Evolutionary conservation across 2,329 filamentous ascomycete genomes (phyloP).

Genomic region (Annulohypoxylon truncatum): DNA sequence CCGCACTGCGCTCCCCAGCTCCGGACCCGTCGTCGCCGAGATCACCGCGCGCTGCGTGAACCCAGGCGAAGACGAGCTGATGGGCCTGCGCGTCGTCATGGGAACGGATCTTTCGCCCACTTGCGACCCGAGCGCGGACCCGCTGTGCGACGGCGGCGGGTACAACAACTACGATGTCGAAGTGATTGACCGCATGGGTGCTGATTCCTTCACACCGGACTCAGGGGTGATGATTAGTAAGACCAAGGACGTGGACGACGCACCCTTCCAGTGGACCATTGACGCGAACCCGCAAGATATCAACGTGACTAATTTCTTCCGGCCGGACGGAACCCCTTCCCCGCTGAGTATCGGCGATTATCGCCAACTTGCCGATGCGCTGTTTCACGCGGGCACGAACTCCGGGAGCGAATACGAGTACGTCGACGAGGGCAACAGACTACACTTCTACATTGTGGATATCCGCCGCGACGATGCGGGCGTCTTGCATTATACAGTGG

Average conservation of each 20-base stretch:
- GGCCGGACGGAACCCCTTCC: conserved; percentile 59
- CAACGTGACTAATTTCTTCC: conserved; percentile 60
- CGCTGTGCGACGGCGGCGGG: conserved; percentile 62
- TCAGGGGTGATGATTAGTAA: conserved; percentile 66
- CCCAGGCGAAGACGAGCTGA: conserved; percentile 53
- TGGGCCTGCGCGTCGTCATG: conserved; percentile 61
- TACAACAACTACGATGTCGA: conserved; percentile 65
- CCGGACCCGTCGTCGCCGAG: conserved; percentile 58
- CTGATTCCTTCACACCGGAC: conserved; percentile 64
- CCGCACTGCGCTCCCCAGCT: conserved; percentile 55
- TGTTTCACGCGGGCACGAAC: conserved; percentile 65
- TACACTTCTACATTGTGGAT: conserved; percentile 63
- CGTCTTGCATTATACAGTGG: conserved; percentile 62
- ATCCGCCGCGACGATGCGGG: conserved; percentile 56
- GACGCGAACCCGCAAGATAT: conserved; percentile 67
- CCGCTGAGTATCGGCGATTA: conserved; percentile 65
- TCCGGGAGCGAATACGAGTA: conserved; percentile 63
- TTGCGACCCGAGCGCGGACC: conserved; percentile 56
- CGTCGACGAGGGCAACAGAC: conserved; percentile 58
- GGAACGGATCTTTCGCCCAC: conserved; percentile 58
- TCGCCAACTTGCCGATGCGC: conserved; percentile 63
- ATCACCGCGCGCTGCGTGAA: conserved; percentile 61
- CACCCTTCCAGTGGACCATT: conserved; percentile 65
- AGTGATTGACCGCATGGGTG: conserved; percentile 65
- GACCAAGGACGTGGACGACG: conserved; percentile 57